Evolutionary conservation across 129 eudicot genomes (phyloP), one percentile per base, ranked within the genome.

Genomic region (Saposhnikovia divaricata): DNA sequence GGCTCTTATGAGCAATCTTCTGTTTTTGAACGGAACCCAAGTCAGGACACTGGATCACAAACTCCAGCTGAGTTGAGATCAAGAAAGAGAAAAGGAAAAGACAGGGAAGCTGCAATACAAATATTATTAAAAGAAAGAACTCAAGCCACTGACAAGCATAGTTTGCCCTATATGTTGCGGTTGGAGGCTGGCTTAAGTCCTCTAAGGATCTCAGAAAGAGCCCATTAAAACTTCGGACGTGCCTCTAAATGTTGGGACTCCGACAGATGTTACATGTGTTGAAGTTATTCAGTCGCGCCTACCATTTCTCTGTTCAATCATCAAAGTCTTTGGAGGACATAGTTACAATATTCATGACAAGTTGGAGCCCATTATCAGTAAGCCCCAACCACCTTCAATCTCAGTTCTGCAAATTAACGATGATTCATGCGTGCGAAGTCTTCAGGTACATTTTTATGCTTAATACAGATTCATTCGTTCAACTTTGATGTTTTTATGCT

Each of bases 141-240:
- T 31, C 34, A 31, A 31, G 34, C 34, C 34, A 31, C 34, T 31
- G 34, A 31, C 34, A 31, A 31, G 34, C 34, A 31, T 31, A 31
- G 34, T 31, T 31, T 1, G 34, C 34, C 34, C 34, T 31, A 31
- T 0, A 31, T 31, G 34, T 90, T 55, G 96, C 90, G 82, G 78
- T 95, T 9, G 97, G 97, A 13, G 97, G 97, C 39, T 95, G 98
- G 98, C 97, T 95, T 53, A 92, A 92, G 78, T 81, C 97, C 39
- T 85, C 97, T 42, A 87, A 92, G 69, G 98, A 95, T 86, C 48
- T 90, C 75, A 87, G 86, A 82, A 85, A 44, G 66, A 57, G 65
- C 65, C 82, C 3, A 44, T 80, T 25, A 81, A 72, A 18, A 65
- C 38, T 3, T n/a, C 71, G 8, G 86, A 8, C n/a, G 77, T 47